Evolutionary conservation across 441 rosid genomes (phyloP).

Genomic region (Geranium incanum): DNA sequence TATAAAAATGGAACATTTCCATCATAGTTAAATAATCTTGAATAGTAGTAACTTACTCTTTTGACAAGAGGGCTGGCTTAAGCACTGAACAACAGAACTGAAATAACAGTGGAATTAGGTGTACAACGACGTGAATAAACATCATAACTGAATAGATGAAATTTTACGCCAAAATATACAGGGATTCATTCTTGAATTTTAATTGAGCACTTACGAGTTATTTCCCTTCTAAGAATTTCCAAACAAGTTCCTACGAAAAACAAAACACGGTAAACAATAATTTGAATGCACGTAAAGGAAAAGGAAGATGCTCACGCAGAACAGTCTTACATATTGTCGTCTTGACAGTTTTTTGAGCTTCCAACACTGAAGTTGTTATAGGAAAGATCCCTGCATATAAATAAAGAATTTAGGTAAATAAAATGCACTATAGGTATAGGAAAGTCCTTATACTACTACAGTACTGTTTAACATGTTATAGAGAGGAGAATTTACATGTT

Average conservation of each 20-base stretch:
- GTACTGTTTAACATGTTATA: no score
- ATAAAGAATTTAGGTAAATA: no score
- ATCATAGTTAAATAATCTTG: not conserved
- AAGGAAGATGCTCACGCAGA: not conserved
- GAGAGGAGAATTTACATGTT: slow-evolving; percentile 30
- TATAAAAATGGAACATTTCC: not conserved
- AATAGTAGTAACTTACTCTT: slow-evolving; percentile 31
- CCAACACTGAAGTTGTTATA: slow-evolving; percentile 40
- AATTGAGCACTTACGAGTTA: slow-evolving; percentile 26
- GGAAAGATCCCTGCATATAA: slow-evolving; percentile 45
- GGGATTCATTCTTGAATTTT: not conserved
- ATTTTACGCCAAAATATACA: not conserved
- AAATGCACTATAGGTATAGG: no score
- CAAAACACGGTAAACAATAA: no score
- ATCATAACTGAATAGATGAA: slow-evolving; percentile 5
- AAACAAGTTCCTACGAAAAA: slow-evolving; percentile 43
- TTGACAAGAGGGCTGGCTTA: slow-evolving; percentile 18
- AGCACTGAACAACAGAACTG: slow-evolving; percentile 36
- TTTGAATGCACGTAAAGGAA: not conserved
- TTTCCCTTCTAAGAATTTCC: slow-evolving; percentile 35
- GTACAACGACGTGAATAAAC: no score
- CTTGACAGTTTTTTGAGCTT: slow-evolving; percentile 21
- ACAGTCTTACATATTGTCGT: slow-evolving; percentile 21
- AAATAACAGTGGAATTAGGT: not conserved
- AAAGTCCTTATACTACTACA: not conserved